A percentile compares a stretch with the other conserved stretches of the same genome.
phyloP scores from a whole-genome alignment of 179 eudicot species.

The Corrigiola litoralis region DNA sequence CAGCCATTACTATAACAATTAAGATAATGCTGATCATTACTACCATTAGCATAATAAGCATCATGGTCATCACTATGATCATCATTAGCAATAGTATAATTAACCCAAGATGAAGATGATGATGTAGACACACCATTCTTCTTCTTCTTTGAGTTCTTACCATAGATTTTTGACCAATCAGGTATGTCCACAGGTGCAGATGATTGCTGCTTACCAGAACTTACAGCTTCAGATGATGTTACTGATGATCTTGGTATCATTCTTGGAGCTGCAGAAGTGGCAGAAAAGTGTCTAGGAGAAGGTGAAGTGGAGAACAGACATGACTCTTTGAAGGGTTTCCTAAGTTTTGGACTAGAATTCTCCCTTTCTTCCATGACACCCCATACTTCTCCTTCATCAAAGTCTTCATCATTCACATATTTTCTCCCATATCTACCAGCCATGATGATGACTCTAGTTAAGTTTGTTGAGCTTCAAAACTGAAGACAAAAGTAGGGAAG shows the following conservation, averaged over 20 bases:
- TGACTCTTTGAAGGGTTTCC: conserved; percentile 4
- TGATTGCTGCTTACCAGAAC: conserved; percentile 26
- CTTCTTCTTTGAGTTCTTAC: conserved; percentile 18
- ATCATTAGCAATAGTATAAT: neutral
- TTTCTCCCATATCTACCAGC: conserved; percentile 27
- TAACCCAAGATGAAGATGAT: conserved; percentile 22
- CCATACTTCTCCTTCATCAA: conserved; percentile 67
- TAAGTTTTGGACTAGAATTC: conserved; percentile 13
- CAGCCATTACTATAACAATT: conserved; percentile 2
- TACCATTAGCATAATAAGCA: conserved; percentile 8
- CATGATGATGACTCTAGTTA: neutral
- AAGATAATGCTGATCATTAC: neutral
- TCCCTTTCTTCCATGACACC: conserved; percentile 31
- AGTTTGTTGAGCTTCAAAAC: neutral
- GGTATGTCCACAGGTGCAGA: conserved; percentile 65
- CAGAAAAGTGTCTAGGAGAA: neutral
- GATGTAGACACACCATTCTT: conserved; percentile 1
- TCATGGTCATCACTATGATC: neutral
- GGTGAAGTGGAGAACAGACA: neutral
- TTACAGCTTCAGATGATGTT: conserved; percentile 2
- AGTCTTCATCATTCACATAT: conserved; percentile 39
- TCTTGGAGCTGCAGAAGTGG: conserved; percentile 30
- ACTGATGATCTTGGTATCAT: conserved; percentile 42
- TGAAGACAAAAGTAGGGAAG: neutral
- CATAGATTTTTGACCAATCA: conserved; percentile 51